phyloP scores from a whole-genome alignment of 192 early-diverging fungal species.

The Oehlia diaphana region DNA sequence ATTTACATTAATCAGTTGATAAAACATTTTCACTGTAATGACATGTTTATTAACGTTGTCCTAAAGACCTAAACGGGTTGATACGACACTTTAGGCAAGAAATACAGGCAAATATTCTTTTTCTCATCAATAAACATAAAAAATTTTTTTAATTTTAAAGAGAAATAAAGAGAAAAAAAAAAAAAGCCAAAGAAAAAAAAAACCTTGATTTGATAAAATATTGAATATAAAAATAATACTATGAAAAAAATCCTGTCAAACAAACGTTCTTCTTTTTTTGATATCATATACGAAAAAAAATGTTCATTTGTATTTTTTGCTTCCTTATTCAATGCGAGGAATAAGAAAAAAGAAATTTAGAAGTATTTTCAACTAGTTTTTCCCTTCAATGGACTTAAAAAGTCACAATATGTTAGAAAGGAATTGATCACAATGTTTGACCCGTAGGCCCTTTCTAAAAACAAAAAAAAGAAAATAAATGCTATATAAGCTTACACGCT shows the following conservation, averaged over 20 bases:
- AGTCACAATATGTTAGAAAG: constrained; percentile 1
- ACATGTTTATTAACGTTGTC: background rate
- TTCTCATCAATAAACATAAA: background rate
- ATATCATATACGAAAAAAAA: background rate
- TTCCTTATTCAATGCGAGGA: background rate
- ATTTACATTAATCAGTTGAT: no score
- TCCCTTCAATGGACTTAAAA: background rate
- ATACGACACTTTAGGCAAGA: background rate
- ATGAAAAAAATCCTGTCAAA: background rate
- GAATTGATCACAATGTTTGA: background rate
- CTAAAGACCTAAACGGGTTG: background rate
- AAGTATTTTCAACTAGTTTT: background rate
- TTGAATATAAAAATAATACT: background rate
- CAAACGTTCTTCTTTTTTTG: background rate
- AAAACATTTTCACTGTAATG: no score
- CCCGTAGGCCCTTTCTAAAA: background rate
- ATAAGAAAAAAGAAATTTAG: background rate
- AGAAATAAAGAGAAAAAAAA: background rate
- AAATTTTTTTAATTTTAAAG: background rate
- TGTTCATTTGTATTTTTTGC: background rate
- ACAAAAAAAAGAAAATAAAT: background rate
- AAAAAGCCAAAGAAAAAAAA: background rate
- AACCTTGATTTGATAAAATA: background rate
- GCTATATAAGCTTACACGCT: constrained; percentile 22
- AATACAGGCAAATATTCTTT: background rate